Conservation (phyloP, 129 eudicot species). For the Gnaphalium uliginosum region DNA sequence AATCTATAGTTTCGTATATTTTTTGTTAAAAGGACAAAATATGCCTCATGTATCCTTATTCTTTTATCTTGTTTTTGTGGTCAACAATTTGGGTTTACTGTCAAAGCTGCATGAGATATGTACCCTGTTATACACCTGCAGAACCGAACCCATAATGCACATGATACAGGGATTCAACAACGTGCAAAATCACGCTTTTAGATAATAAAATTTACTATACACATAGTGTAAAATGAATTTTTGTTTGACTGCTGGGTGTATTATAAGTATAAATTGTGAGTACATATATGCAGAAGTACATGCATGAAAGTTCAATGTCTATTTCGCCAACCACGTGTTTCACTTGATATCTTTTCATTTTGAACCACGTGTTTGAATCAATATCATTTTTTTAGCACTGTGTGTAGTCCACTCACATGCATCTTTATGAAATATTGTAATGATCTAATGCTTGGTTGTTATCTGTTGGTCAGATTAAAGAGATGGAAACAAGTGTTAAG, state of each 20-base stretch:
- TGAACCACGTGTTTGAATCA: neutral
- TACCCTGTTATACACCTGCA: neutral
- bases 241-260: neutral
- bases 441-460: constrained; percentile 15
- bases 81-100: neutral
- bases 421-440: neutral
- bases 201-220: too few relatives aligned
- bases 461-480: constrained; percentile 57
- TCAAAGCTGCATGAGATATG: neutral
- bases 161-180: too few relatives aligned
- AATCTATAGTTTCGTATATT: neutral
- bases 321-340: neutral
- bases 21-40: neutral
- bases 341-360: neutral
- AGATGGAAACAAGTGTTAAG: constrained; percentile 66
- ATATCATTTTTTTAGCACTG: constrained; percentile 1
- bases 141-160: neutral
- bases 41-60: neutral
- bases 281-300: neutral
- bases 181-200: too few relatives aligned
- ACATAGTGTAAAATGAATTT: neutral
- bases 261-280: too few relatives aligned
- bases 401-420: constrained; percentile 8
- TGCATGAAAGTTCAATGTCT: neutral
- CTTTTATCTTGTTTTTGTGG: neutral